Evolutionary conservation across 164 flowering plant species (phyloP).

Genomic region (Houttuynia cordata): DNA sequence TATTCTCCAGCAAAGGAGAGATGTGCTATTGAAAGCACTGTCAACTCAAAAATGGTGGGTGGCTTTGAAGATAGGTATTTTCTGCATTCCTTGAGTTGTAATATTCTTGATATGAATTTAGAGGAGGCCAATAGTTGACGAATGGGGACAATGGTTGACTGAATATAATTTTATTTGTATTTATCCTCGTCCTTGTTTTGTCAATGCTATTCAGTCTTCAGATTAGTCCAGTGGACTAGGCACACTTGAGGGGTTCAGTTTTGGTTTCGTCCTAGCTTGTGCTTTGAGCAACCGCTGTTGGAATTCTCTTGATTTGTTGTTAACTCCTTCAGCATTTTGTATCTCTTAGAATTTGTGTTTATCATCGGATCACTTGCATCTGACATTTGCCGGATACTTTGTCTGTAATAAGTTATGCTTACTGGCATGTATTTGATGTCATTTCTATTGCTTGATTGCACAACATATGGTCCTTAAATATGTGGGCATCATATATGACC

Average conservation of each 20-base stretch:
- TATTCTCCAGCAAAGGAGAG: constrained; percentile 58
- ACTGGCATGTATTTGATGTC: background rate
- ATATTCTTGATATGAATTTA: background rate
- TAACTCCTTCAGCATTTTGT: background rate
- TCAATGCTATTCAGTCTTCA: too few relatives aligned
- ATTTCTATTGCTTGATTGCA: background rate
- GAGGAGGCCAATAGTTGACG: background rate
- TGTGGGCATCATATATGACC: too few relatives aligned
- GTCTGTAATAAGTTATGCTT: background rate
- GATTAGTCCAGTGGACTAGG: too few relatives aligned
- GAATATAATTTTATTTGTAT: background rate
- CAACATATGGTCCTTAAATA: background rate
- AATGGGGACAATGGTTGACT: background rate
- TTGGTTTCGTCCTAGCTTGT: background rate
- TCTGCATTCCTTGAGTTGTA: background rate
- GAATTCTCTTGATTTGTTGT: background rate
- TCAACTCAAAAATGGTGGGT: constrained; percentile 42
- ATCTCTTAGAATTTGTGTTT: background rate
- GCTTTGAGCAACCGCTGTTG: background rate
- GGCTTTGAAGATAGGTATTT: background rate
- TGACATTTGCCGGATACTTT: background rate
- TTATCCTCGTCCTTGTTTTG: background rate
- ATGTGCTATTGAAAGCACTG: constrained; percentile 32
- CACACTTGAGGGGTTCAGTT: too few relatives aligned
- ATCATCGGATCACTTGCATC: background rate